These are phyloP conservation scores for Cadophora sp. DNA, from an alignment of 2,329 filamentous ascomycete species.

Conservation along the genomic window DNA sequence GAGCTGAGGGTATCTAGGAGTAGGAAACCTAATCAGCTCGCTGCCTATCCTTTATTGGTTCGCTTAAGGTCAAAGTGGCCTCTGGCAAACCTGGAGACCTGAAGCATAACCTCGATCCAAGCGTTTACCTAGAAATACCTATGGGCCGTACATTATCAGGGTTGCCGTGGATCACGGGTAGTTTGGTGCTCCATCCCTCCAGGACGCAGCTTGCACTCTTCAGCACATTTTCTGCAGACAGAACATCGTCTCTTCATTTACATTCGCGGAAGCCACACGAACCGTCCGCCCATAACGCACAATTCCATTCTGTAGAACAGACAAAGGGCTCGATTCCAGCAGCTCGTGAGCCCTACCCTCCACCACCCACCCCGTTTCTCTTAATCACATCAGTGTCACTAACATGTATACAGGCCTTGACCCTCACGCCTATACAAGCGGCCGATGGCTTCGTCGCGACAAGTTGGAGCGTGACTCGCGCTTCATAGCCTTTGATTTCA, in stretches of 20 bases:
- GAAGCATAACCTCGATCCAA: neutral
- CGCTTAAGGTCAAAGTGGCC: no score
- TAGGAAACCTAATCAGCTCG: neutral
- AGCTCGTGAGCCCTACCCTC: slow-evolving; percentile 1
- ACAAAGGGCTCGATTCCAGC: slow-evolving; percentile 7
- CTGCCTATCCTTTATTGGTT: no score
- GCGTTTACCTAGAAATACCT: neutral
- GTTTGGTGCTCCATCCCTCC: slow-evolving; percentile 6
- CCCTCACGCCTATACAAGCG: slow-evolving; percentile 46
- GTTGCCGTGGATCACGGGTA: neutral
- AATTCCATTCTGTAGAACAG: slow-evolving; percentile 10
- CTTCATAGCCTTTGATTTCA: slow-evolving; percentile 50
- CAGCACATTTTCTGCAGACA: slow-evolving; percentile 6
- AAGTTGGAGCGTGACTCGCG: slow-evolving; percentile 47
- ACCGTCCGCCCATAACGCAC: neutral
- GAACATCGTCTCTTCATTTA: neutral
- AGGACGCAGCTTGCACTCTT: slow-evolving; percentile 15
- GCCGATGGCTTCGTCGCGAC: slow-evolving; percentile 50
- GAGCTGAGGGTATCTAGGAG: neutral
- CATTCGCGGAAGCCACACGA: neutral
- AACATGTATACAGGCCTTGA: slow-evolving; percentile 28
- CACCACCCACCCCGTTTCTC: slow-evolving; percentile 1
- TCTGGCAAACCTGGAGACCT: neutral
- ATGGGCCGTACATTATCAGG: slow-evolving; percentile 5
- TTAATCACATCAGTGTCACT: slow-evolving; percentile 10